Conservation (phyloP, 2,329 filamentous ascomycete species). For the Fusarium marasasianum region DNA sequence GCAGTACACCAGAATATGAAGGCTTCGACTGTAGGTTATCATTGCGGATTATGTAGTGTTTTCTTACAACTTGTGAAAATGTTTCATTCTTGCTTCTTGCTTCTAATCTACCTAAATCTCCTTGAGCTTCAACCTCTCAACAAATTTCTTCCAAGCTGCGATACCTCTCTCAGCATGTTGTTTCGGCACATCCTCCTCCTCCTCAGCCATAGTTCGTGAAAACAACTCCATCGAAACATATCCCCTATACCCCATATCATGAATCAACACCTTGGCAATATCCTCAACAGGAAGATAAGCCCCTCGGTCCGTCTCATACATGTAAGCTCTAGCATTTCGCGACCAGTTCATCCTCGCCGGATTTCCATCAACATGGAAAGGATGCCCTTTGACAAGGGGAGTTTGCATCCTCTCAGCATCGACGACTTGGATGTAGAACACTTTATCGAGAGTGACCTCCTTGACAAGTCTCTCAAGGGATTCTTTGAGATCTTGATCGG, state of each 20-base stretch:
- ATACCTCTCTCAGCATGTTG: not conserved
- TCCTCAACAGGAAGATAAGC: constrained; percentile 2
- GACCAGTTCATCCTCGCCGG: constrained; percentile 12
- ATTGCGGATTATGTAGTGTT: too few relatives aligned
- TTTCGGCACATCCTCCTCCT: not conserved
- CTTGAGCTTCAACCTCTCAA: not conserved
- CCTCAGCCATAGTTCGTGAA: constrained; percentile 6
- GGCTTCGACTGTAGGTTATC: too few relatives aligned
- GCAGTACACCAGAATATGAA: too few relatives aligned
- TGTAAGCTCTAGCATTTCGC: constrained; percentile 1
- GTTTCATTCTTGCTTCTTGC: not conserved
- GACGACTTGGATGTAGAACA: constrained; percentile 8
- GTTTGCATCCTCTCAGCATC: constrained; percentile 8
- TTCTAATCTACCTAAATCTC: not conserved
- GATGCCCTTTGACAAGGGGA: not conserved
- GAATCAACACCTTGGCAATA: not conserved
- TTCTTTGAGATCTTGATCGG: constrained; percentile 7
- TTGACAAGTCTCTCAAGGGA: not conserved
- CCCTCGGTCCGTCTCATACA: not conserved
- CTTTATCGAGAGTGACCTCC: not conserved
- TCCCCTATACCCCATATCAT: constrained; percentile 2
- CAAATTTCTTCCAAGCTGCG: not conserved
- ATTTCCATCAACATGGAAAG: constrained; percentile 2
- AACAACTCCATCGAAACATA: constrained; percentile 12
- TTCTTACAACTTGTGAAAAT: too few relatives aligned